Evolutionary conservation across 768 basidiomycete species (phyloP).

Genomic region (Suillus subalutaceus): DNA sequence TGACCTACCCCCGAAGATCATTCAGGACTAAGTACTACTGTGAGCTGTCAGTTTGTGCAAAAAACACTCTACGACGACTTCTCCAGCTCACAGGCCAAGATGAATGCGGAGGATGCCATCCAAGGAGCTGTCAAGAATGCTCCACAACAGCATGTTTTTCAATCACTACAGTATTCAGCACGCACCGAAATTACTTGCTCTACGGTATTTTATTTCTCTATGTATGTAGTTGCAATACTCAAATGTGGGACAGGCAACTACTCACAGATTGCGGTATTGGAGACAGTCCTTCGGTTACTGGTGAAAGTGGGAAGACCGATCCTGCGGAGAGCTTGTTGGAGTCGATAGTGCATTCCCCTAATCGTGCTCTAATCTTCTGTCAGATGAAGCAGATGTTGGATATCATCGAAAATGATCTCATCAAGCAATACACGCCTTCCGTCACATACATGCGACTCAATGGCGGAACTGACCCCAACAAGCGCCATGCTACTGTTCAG

Average conservation of each 20-base stretch:
- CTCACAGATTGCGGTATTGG: conserved; percentile 95
- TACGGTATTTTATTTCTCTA: conserved; percentile 60
- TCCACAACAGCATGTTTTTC: conserved; percentile 89
- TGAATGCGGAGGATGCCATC: conserved; percentile 66
- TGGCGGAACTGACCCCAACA: conserved; percentile 87
- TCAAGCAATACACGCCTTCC: conserved; percentile 89
- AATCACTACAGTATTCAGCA: conserved; percentile 90
- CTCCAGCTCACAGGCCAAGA: conserved; percentile 72
- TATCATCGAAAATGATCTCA: conserved; percentile 92
- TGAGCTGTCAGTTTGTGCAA: conserved; percentile 84
- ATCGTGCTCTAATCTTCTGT: conserved; percentile 98
- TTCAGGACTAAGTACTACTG: conserved; percentile 94
- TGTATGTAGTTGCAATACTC: not conserved
- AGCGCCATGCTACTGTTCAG: conserved; percentile 96
- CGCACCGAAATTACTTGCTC: conserved; percentile 90
- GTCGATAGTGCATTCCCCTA: conserved; percentile 71
- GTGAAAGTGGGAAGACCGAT: conserved; percentile 70
- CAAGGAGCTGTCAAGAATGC: conserved; percentile 40
- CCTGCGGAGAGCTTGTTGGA: conserved; percentile 59
- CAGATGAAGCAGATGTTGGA: conserved; percentile 99
- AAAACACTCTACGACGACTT: conserved; percentile 95
- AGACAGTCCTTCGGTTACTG: conserved; percentile 36
- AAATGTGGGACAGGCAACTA: conserved; percentile 68
- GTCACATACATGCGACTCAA: conserved; percentile 99
- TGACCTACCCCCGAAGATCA: conserved; percentile 98